Conservation (phyloP, 2,329 filamentous ascomycete species). For the Sarocladiaceae sp. region DNA sequence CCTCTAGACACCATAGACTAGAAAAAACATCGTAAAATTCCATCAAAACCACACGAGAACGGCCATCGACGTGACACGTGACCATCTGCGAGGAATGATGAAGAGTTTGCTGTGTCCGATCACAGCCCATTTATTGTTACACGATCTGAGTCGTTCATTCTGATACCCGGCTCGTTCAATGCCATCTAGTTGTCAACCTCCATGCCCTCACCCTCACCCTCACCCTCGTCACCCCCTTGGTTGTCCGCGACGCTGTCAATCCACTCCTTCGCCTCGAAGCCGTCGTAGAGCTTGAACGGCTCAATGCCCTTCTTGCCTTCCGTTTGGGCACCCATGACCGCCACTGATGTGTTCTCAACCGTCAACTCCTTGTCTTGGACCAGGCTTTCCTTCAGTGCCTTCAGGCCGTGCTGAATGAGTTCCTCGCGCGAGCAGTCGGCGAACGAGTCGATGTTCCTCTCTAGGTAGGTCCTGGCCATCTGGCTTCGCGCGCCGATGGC, state of each 20-base stretch:
- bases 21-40: no score
- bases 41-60: no score
- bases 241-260: constrained; percentile 65
- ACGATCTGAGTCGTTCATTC: constrained; percentile 24
- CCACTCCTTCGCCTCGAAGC: constrained; percentile 77
- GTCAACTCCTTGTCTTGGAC: constrained; percentile 97
- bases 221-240: constrained; percentile 35
- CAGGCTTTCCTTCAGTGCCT: constrained; percentile 89
- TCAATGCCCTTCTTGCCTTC: constrained; percentile 56
- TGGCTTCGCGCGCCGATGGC: constrained; percentile 94
- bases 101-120: neutral
- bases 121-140: constrained; percentile 16
- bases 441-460: constrained; percentile 85
- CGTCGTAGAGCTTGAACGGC: constrained; percentile 86
- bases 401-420: constrained; percentile 82
- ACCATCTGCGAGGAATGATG: neutral
- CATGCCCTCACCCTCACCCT: constrained; percentile 25
- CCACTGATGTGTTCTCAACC: constrained; percentile 92
- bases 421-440: constrained; percentile 71
- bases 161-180: neutral
- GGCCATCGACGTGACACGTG: no score
- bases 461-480: constrained; percentile 95
- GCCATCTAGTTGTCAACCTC: constrained; percentile 27
- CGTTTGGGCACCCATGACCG: constrained; percentile 62
- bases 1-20: no score